phyloP scores from a whole-genome alignment of 1,139 yeast species.

The Magnusiomyces starmeri region DNA sequence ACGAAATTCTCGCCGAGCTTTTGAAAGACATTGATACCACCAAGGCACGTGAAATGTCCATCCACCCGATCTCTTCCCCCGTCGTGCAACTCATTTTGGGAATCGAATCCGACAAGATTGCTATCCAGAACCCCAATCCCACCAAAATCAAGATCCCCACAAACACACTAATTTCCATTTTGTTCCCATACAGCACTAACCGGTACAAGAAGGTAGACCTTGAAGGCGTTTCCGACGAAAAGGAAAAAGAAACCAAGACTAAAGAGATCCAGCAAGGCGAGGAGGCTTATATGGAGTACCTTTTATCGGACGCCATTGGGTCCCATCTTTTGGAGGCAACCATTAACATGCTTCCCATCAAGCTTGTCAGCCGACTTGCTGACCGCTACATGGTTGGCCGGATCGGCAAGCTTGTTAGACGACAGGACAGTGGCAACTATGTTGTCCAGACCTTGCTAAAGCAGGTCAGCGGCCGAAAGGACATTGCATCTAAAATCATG shows the following conservation, averaged over 20 bases:
- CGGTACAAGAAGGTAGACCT: slow-evolving; percentile 1
- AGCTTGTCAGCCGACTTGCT: slow-evolving; percentile 64
- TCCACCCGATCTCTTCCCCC: slow-evolving; percentile 80
- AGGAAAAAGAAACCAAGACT: slow-evolving; percentile 18
- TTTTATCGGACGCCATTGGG: slow-evolving; percentile 82
- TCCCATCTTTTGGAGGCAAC: slow-evolving; percentile 79
- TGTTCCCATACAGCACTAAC: slow-evolving; percentile 7
- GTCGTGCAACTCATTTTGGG: slow-evolving; percentile 73
- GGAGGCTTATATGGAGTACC: slow-evolving; percentile 74
- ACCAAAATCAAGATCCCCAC: slow-evolving; percentile 5
- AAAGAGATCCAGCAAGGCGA: slow-evolving; percentile 49
- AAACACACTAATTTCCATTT: neutral
- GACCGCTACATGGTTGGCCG: slow-evolving; percentile 66
- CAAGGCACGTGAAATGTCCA: slow-evolving; percentile 61
- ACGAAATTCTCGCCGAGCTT: slow-evolving; percentile 29
- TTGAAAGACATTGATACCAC: slow-evolving; percentile 38
- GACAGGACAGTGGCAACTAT: slow-evolving; percentile 70
- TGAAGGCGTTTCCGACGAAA: slow-evolving; percentile 19
- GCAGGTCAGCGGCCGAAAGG: slow-evolving; percentile 43
- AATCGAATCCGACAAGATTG: slow-evolving; percentile 74
- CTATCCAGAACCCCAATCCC: slow-evolving; percentile 2
- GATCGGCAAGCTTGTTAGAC: slow-evolving; percentile 59
- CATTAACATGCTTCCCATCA: slow-evolving; percentile 58
- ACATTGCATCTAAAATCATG: slow-evolving; percentile 54
- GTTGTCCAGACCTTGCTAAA: slow-evolving; percentile 64